phyloP scores from a whole-genome alignment of 768 basidiomycete species.

The Termitomyces sp. region DNA sequence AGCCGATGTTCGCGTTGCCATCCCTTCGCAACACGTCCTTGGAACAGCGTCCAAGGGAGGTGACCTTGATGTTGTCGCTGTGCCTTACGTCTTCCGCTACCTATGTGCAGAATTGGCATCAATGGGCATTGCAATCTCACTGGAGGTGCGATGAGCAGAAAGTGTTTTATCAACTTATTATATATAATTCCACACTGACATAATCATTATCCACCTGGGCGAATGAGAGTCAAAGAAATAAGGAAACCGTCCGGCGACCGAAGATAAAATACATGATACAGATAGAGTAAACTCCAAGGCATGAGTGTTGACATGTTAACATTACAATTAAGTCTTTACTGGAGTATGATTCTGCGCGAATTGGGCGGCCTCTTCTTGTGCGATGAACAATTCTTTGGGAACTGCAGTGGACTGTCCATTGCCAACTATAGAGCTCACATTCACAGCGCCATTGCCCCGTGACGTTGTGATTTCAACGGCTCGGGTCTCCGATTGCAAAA shows the following conservation, averaged over 20 bases:
- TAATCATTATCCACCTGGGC: slow-evolving; percentile 2
- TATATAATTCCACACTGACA: slow-evolving; percentile 9
- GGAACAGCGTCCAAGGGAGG: slow-evolving; percentile 61
- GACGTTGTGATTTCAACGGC: background rate
- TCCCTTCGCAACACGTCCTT: slow-evolving; percentile 67
- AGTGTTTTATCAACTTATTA: slow-evolving; percentile 4
- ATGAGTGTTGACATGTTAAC: background rate
- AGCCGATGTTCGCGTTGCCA: slow-evolving; percentile 58
- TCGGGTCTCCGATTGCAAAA: slow-evolving; percentile 1
- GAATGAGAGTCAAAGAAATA: background rate
- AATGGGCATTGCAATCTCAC: slow-evolving; percentile 92
- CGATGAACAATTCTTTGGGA: background rate
- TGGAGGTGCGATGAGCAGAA: slow-evolving; percentile 59
- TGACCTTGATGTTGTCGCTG: slow-evolving; percentile 90
- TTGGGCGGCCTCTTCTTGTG: background rate
- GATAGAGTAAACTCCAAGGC: background rate
- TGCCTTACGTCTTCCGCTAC: slow-evolving; percentile 94
- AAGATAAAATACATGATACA: background rate
- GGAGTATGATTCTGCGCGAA: slow-evolving; percentile 6
- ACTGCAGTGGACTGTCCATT: background rate
- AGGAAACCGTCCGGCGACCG: background rate
- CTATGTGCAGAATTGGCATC: slow-evolving; percentile 95
- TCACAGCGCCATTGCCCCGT: background rate
- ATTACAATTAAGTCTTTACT: slow-evolving; percentile 1
- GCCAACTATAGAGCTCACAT: background rate